Evolutionary conservation across 495 filamentous ascomycete genomes (phyloP).

Genomic region (Aspergillus incahuasiensis): DNA sequence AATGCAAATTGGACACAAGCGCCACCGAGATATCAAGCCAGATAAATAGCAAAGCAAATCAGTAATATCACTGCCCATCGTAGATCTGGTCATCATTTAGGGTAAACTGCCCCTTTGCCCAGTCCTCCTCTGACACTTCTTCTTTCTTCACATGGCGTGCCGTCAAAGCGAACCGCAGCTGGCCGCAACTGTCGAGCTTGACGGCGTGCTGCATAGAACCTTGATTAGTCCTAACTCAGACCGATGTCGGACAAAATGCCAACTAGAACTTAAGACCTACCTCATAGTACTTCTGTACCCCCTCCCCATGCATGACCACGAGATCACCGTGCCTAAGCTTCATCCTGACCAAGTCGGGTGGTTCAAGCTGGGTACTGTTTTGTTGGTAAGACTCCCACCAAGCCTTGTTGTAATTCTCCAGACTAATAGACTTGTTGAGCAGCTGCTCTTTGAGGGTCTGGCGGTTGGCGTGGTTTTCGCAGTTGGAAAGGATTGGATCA

Average conservation of each 20-base stretch:
- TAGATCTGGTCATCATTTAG: conserved; percentile 28
- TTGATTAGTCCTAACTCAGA: too few species aligned
- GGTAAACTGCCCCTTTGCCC: conserved; percentile 25
- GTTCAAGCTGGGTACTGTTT: conserved; percentile 6
- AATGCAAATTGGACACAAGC: too few species aligned
- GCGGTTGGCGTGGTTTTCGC: conserved; percentile 36
- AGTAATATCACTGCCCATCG: conserved; percentile 27
- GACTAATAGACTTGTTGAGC: conserved; percentile 17
- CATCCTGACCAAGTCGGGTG: conserved; percentile 24
- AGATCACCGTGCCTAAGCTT: conserved; percentile 72
- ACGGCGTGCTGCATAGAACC: conserved; percentile 50
- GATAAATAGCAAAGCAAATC: not conserved
- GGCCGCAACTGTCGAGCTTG: conserved; percentile 37
- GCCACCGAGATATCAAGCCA: not conserved
- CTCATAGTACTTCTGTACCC: conserved; percentile 69
- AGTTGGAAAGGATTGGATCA: conserved; percentile 33
- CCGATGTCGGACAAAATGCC: too few species aligned
- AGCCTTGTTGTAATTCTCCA: conserved; percentile 17
- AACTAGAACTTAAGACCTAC: conserved; percentile 35
- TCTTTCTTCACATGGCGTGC: conserved; percentile 34
- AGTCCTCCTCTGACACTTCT: conserved; percentile 15
- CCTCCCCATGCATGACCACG: conserved; percentile 72
- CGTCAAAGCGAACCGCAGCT: conserved; percentile 61
- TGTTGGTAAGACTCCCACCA: not conserved
- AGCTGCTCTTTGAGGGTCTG: conserved; percentile 30